These are phyloP conservation scores for Colletotrichum gloeosporioides DNA, from an alignment of 2,329 filamentous ascomycete species.

Conservation along the genomic window DNA sequence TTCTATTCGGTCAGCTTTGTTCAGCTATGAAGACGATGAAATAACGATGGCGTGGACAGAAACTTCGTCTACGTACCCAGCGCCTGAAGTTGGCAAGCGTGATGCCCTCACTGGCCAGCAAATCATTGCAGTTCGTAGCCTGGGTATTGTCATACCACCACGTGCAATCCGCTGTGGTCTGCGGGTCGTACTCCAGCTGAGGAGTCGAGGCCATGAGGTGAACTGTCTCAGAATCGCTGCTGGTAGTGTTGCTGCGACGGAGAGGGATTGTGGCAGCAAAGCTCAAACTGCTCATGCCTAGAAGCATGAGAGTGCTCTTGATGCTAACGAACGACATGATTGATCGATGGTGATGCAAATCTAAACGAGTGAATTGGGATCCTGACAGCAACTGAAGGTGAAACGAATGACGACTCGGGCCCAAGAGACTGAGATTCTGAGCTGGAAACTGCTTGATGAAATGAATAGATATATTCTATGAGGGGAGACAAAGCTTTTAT, in stretches of 20 bases:
- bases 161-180: neutral
- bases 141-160: neutral
- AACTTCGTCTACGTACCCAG: neutral
- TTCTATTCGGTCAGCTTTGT: neutral
- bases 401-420: neutral
- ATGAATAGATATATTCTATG: neutral
- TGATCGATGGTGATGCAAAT: neutral
- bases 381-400: neutral
- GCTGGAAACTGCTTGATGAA: neutral
- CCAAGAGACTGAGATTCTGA: neutral
- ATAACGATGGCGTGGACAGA: fast-evolving
- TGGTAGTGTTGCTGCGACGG: neutral
- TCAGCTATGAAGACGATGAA: neutral
- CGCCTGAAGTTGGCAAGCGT: neutral
- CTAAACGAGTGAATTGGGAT: neutral
- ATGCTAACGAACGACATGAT: neutral
- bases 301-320: neutral
- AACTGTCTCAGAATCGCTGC: neutral
- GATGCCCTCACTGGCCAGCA: neutral
- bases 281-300: neutral
- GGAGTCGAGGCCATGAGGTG: neutral
- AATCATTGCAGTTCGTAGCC: neutral
- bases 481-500: neutral
- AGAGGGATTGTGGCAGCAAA: neutral
- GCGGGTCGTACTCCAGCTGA: neutral